Base-by-base conservation (phyloP, 2,329 filamentous ascomycete species). In the Daldinia sp. region DNA sequence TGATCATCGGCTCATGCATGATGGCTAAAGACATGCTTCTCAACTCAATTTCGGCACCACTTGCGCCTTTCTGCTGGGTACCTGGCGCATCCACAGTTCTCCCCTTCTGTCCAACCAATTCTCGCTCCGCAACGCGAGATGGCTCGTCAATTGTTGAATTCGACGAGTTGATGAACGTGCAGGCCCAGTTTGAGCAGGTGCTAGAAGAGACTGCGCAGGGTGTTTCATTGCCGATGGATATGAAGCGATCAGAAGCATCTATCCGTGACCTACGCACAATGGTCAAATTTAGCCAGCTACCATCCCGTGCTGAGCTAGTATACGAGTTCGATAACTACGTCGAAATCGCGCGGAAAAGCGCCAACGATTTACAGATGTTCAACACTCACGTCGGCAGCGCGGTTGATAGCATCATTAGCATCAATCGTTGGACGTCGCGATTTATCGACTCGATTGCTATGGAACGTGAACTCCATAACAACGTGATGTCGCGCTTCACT, bases 281-380 rank as follows among this genome's bases (percentile, higher is more conserved):
- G 43, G 90, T 96, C 30, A 83, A 86, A 35, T 87, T 89, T 76
- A 92, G 89, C 68, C 83, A 86, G 19, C 80, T 95, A 0, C 85
- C 87, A 23, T 86, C 85, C 37, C 86, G 86, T 27, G 84, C 90
- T 32, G 89, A 93, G 75, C 83, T 96, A 10, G 85, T 91, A 3
- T 82, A 88, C 19, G 91, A 94, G 73, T 90, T 96, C 58, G 86
- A 90, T 64, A 86, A 86, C 50, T 96, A 94, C 76, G 86, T 95
- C 68, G 86, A 90, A 8, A 87, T 86, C 0, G 88, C 90, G 1
- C 81, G 86, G 3, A 81, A 83, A 47, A 87, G 89, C 1, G 86
- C 89, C 3, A 81, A 83, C 43, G 87, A 91, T 58, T 81, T 95
- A 3, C 88, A 90, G 63, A 85, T 83, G 60, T 95, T 94, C 82